These are phyloP conservation scores for Neurospora sp. DNA, from an alignment of 495 filamentous ascomycete species.

Conservation along the genomic window DNA sequence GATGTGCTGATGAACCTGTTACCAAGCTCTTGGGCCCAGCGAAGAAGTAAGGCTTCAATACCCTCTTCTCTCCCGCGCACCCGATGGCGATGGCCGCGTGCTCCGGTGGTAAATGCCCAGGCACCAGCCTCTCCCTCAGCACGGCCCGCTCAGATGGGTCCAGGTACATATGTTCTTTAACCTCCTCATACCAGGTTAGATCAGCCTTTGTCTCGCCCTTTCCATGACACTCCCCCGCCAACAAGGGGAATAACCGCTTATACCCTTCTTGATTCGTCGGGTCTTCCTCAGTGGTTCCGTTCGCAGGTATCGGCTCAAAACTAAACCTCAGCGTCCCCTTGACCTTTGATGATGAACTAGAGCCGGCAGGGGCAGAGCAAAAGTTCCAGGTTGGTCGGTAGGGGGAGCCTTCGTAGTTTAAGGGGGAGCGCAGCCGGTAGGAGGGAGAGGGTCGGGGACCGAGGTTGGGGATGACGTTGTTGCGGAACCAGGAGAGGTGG, in stretches of 20 bases:
- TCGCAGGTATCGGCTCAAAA: background rate
- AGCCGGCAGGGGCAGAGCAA: background rate
- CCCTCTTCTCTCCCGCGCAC: fast-evolving
- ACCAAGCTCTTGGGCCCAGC: background rate
- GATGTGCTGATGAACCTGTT: background rate
- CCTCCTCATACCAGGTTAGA: background rate
- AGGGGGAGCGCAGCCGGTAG: background rate
- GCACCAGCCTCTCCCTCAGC: fast-evolving
- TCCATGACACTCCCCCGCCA: background rate
- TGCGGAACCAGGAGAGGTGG: background rate
- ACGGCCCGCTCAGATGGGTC: fast-evolving
- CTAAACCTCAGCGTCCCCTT: background rate
- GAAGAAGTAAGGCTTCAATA: background rate
- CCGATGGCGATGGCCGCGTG: background rate
- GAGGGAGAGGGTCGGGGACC: background rate
- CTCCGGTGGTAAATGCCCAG: background rate
- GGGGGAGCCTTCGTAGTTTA: background rate
- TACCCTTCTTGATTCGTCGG: background rate
- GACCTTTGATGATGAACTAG: background rate
- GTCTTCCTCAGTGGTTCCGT: background rate
- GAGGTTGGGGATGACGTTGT: background rate
- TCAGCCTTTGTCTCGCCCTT: background rate
- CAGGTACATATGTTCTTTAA: background rate
- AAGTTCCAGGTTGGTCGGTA: background rate
- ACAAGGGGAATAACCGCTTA: background rate